Conservation (phyloP, 2,329 filamentous ascomycete species). For the Cladosporium sphaerospermum region DNA sequence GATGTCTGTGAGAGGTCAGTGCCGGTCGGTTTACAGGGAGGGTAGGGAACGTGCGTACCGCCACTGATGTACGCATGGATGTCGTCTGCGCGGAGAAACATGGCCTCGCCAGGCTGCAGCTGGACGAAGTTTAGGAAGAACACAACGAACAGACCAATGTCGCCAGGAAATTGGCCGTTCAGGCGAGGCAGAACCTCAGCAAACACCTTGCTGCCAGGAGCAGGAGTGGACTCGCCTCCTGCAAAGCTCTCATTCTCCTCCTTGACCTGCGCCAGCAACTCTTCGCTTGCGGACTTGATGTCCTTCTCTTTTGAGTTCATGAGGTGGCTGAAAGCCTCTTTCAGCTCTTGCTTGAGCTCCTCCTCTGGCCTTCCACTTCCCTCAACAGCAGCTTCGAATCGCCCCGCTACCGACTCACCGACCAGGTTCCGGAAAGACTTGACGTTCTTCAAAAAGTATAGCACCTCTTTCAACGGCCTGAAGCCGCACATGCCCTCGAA, state of each 20-base stretch:
- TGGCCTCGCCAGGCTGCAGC: conserved; percentile 80
- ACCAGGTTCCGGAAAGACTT: conserved; percentile 45
- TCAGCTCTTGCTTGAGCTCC: conserved; percentile 71
- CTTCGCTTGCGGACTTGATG: conserved; percentile 58
- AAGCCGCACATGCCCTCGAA: conserved; percentile 97
- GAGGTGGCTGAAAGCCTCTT: conserved; percentile 67
- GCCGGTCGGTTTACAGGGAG: neutral
- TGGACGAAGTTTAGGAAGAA: conserved; percentile 97
- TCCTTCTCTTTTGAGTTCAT: conserved; percentile 70
- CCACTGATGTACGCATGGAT: conserved; percentile 92
- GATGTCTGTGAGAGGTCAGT: conserved; percentile 56
- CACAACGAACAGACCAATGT: conserved; percentile 88
- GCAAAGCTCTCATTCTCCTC: conserved; percentile 68
- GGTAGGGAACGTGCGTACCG: conserved; percentile 22
- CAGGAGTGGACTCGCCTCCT: conserved; percentile 56
- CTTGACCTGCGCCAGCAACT: conserved; percentile 65
- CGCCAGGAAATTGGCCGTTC: conserved; percentile 75
- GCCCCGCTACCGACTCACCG: conserved; percentile 41
- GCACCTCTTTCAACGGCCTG: conserved; percentile 77
- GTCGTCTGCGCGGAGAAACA: conserved; percentile 94
- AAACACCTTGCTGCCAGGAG: conserved; percentile 63
- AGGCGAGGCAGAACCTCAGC: conserved; percentile 71
- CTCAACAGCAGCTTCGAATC: conserved; percentile 43
- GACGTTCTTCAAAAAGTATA: conserved; percentile 69
- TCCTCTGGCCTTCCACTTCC: conserved; percentile 46